These are phyloP conservation scores for Lithospermum erythrorhizon DNA, from an alignment of 257 asterid genomes.

Conservation along the genomic window DNA sequence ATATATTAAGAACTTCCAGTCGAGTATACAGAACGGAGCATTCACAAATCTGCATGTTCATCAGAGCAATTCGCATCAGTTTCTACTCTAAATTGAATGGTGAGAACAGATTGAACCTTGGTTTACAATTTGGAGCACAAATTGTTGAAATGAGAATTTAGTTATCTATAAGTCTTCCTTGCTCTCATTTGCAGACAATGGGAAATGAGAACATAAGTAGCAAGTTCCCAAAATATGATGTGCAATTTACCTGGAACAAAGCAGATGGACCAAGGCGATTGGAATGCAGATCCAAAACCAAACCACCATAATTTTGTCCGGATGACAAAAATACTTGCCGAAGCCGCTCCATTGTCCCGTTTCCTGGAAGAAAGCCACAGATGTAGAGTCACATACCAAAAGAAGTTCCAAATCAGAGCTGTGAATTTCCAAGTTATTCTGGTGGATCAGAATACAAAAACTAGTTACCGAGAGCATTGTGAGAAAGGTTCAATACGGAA, in stretches of 20 bases:
- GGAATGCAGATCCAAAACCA: constrained; percentile 67
- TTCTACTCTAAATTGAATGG: background rate
- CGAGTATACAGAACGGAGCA: constrained; percentile 64
- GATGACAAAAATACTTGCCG: constrained; percentile 63
- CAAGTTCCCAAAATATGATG: background rate
- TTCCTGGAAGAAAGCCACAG: constrained; percentile 38
- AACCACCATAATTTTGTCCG: constrained; percentile 68
- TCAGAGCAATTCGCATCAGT: background rate
- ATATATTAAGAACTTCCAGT: constrained; percentile 78
- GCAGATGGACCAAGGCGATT: constrained; percentile 82
- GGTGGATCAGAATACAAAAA: background rate
- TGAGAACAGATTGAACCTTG: background rate
- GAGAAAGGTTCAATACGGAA: constrained; percentile 83
- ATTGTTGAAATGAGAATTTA: no score
- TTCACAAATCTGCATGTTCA: constrained; percentile 57
- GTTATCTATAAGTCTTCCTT: background rate
- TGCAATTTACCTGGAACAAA: constrained; percentile 52
- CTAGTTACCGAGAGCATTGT: constrained; percentile 66
- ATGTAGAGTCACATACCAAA: constrained; percentile 1
- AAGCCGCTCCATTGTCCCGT: constrained; percentile 68
- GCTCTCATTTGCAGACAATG: background rate
- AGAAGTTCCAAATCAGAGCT: background rate
- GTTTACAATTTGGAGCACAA: no score
- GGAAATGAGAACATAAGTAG: background rate
- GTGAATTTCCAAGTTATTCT: background rate